Base-by-base conservation (phyloP, 2,329 filamentous ascomycete species). In the Arachnomyces sp. region DNA sequence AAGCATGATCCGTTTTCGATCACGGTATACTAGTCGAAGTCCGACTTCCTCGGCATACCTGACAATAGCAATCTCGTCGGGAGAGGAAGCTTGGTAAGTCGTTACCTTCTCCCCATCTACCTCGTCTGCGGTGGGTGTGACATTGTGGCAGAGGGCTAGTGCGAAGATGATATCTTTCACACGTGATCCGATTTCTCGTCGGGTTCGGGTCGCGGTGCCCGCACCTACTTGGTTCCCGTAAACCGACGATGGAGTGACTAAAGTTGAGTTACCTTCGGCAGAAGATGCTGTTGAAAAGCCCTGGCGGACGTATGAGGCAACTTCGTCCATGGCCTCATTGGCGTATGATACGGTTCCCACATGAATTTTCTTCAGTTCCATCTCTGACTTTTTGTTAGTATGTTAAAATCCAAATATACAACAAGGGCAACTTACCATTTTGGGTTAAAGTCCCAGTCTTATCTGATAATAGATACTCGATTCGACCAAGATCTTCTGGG, bases 351-450 rank as follows among this genome's bases (percentile, higher is more conserved):
- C 92, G 7, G 92, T 98, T 7, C 93, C 92, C 39, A 98, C 86
- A 55, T 98, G 93, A 4, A 98, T 90, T 65, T 98, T 98, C 60
- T 93, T 95, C 75, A 98, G 83, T 57, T 95, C 90, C 89, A 95
- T 95, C 56, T 95, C 87, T 74, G 21, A 44, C 6, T 15, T 40
- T 17, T n/a, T 8, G 36, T 57, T 34, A 51, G 47, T 43, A 59
- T 40, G 57, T 50, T 18, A n/a, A 17, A 38, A 18, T 12, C 11
- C 16, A 15, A 18, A 16, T 11, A 6, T 11, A 4, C 9, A 15
- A 42, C 55, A 52, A 39, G 49, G 8, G 28, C 11, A 16, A 53
- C 65, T 51, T 60, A 73, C 71, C 78, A 55, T 98, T 98, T 52
- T 96, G 88, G 0, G 92, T 98, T 44, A 98, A 65, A 2, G 92